phyloP scores from a whole-genome alignment of 2,329 filamentous ascomycete genomes.

The Exophiala calicioides region DNA sequence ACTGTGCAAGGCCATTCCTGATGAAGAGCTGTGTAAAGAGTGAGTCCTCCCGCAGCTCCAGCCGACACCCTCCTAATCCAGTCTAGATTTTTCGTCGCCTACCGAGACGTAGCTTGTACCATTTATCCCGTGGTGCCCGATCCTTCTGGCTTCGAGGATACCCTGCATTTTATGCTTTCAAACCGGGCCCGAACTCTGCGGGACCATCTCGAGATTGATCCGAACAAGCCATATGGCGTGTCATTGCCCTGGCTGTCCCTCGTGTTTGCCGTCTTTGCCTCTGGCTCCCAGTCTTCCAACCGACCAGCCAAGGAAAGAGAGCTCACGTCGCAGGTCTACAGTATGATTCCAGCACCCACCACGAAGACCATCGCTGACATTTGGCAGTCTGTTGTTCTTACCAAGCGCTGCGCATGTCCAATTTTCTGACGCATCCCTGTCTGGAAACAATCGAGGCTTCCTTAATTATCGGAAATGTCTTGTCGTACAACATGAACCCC shows the following conservation, averaged over 20 bases:
- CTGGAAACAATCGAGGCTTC: constrained; percentile 64
- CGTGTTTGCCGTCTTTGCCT: constrained; percentile 63
- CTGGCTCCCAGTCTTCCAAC: constrained; percentile 62
- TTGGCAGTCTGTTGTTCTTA: constrained; percentile 62
- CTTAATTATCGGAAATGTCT: constrained; percentile 62
- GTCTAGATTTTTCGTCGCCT: constrained; percentile 56
- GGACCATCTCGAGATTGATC: constrained; percentile 33
- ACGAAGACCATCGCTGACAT: constrained; percentile 32
- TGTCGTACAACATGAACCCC: constrained; percentile 65
- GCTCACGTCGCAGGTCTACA: constrained; percentile 64
- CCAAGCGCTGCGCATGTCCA: constrained; percentile 64
- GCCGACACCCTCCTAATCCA: constrained; percentile 14
- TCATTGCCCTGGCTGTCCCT: constrained; percentile 58
- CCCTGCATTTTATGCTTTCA: constrained; percentile 55
- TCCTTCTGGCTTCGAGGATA: constrained; percentile 55
- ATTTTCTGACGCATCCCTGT: constrained; percentile 63
- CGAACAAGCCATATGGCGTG: constrained; percentile 59
- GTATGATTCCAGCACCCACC: constrained; percentile 39
- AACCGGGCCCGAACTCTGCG: constrained; percentile 50
- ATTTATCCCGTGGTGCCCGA: constrained; percentile 64
- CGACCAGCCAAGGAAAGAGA: constrained; percentile 61
- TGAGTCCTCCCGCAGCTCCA: constrained; percentile 34
- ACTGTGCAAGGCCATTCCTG: constrained; percentile 60
- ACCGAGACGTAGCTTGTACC: constrained; percentile 59
- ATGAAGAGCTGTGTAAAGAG: constrained; percentile 59